Percentiles rank a stretch among this genome's conserved stretches.
Conservation (phyloP, 345 rosid genomes). For the Populus alba region DNA sequence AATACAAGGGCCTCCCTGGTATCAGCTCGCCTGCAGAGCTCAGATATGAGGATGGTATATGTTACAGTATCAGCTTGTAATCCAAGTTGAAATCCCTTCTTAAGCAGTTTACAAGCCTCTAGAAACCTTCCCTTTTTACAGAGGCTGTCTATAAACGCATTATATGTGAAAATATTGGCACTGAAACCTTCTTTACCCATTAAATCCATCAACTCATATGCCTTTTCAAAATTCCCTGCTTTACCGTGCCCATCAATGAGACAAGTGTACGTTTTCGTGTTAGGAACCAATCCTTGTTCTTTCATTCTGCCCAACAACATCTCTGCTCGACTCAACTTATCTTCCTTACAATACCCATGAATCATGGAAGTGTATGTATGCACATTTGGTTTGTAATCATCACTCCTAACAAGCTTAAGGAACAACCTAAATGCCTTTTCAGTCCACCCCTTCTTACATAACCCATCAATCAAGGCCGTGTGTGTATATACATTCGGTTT, state of each 20-base stretch:
- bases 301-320: slow-evolving; percentile 79
- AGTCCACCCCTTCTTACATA: slow-evolving; percentile 91
- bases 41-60: slow-evolving; percentile 76
- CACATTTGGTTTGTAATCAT: slow-evolving; percentile 71
- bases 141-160: slow-evolving; percentile 53
- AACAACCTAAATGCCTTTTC: slow-evolving; percentile 90
- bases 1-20: slow-evolving; percentile 50
- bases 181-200: slow-evolving; percentile 59
- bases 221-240: slow-evolving; percentile 66
- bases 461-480: slow-evolving; percentile 68
- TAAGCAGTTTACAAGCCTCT: slow-evolving; percentile 65
- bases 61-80: slow-evolving; percentile 73
- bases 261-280: slow-evolving; percentile 64
- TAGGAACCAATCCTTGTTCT: slow-evolving; percentile 77
- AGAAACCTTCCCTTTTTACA: slow-evolving; percentile 60
- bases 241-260: slow-evolving; percentile 72
- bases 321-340: slow-evolving; percentile 78
- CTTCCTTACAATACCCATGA: slow-evolving; percentile 72
- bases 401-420: slow-evolving; percentile 78
- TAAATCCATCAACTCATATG: slow-evolving; percentile 62
- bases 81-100: slow-evolving; percentile 42
- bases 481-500: slow-evolving; percentile 87
- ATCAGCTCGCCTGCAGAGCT: slow-evolving; percentile 57
- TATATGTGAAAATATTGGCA: slow-evolving; percentile 67
- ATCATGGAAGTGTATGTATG: slow-evolving; percentile 84